These are phyloP conservation scores for Carex cristatella DNA, from an alignment of 176 grass and related monocot genomes.

Conservation along the genomic window DNA sequence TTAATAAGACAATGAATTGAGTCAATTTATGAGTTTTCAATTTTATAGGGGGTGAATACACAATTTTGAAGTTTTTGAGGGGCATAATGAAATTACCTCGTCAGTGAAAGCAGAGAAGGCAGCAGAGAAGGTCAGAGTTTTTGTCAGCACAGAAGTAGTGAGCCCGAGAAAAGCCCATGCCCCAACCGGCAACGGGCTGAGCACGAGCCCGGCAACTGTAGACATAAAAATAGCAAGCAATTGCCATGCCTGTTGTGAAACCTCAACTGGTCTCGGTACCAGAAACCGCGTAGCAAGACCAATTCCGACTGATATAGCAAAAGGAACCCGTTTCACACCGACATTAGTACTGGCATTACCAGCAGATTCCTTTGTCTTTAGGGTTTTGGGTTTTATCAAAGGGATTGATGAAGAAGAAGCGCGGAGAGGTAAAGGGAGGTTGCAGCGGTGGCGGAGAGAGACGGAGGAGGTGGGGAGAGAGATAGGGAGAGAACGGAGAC, in stretches of 20 bases:
- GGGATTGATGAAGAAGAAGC: conserved; percentile 15
- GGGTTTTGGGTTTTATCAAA: neutral
- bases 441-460: neutral
- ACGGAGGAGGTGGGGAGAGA: neutral
- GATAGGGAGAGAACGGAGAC: neutral
- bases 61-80: too few species aligned
- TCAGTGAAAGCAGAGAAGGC: conserved; percentile 75
- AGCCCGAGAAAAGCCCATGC: conserved; percentile 85
- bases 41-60: too few species aligned
- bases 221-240: conserved; percentile 82
- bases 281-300: conserved; percentile 63
- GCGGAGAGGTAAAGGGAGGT: neutral
- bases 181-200: conserved; percentile 64
- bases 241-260: conserved; percentile 73
- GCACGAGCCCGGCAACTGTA: conserved; percentile 70
- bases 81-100: conserved; percentile 26
- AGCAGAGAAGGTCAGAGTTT: conserved; percentile 57
- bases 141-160: conserved; percentile 53
- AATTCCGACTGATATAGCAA: conserved; percentile 45
- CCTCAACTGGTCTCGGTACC: conserved; percentile 44
- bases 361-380: neutral
- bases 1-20: too few species aligned
- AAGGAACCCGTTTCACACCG: conserved; percentile 44
- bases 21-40: too few species aligned
- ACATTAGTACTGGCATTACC: conserved; percentile 1